Evolutionary conservation across 106 monocot genomes (phyloP), one percentile per base, ranked within the genome.

Genomic region (Acanthochlamys bracteata): DNA sequence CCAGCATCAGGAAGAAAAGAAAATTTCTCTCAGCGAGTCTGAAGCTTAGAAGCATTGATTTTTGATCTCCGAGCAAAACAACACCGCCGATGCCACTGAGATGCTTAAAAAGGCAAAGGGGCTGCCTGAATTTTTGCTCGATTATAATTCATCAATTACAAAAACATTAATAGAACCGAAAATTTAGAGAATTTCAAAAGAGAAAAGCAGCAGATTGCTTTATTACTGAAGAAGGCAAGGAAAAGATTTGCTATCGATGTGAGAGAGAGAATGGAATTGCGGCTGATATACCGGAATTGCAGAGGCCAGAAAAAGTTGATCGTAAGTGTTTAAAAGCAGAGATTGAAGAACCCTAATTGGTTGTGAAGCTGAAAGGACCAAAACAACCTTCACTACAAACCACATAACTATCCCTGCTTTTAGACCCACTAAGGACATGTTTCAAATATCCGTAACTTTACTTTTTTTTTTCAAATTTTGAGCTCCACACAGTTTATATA

Each of bases 121-220:
- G 67, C 55, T 67, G 55, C 67, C 67, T 67, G 67, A 55, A 12
- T 67, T 20, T 55, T 67, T 67, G 55, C 67, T 67, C 67, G 47
- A 47, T 64, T 56, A n/a, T 8, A 51, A 1, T 51, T 15, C 3
- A 9, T 8, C 51, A 51, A 4, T 15, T 4, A 51, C 51, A 51
- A 51, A 19, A 51, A n/a, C n/a, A n/a, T n/a, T n/a, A n/a, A n/a
- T n/a, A n/a, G n/a, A n/a, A n/a, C n/a, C n/a, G n/a, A n/a, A n/a
- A 33, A 33, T 33, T 33, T 33, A 51, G 10, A 19, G 51, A 19
- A 51, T 15, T 19, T 51, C 13, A 51, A 51, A 13, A 3, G 2
- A 51, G 13, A 13, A 51, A 13, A 51, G 10, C 51, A n/a, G 51
- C 1, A 51, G 51, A 19, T 19, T 51, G 8, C 10, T 13, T 13